These are phyloP conservation scores for Juglanconis sp. DNA, from an alignment of 2,329 filamentous ascomycete species.

Conservation along the genomic window DNA sequence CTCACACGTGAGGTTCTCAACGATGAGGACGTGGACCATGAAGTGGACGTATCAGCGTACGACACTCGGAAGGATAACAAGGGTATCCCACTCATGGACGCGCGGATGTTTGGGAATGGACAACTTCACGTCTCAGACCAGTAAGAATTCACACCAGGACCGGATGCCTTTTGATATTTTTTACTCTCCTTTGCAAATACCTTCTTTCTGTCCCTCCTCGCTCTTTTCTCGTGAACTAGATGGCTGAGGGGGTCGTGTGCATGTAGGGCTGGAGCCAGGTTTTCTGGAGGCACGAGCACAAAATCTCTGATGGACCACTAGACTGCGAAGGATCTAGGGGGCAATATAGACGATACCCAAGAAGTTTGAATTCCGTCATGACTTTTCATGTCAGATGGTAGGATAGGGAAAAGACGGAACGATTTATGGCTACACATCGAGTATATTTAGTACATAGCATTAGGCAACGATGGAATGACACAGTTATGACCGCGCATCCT, in stretches of 20 bases:
- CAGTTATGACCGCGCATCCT: too few species aligned
- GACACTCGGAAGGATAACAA: conserved; percentile 42
- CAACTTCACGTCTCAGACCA: conserved; percentile 23
- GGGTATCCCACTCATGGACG: conserved; percentile 46
- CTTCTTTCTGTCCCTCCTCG: background rate
- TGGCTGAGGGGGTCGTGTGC: background rate
- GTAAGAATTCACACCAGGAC: conserved; percentile 7
- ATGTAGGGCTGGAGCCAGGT: background rate
- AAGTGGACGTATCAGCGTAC: conserved; percentile 15
- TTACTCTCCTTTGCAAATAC: background rate
- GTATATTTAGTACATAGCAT: too few species aligned
- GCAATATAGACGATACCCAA: background rate
- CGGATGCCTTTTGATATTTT: background rate
- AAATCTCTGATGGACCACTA: background rate
- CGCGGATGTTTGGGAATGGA: conserved; percentile 33
- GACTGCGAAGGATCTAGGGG: background rate
- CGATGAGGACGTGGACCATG: conserved; percentile 18
- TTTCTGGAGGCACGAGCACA: background rate
- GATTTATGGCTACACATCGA: too few species aligned
- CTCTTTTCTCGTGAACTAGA: background rate
- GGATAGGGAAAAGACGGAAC: background rate
- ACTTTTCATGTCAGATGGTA: background rate
- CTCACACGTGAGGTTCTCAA: conserved; percentile 63
- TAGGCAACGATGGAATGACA: too few species aligned
- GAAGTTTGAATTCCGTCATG: background rate